A percentile compares a stretch with the other conserved stretches of the same genome.
phyloP scores from a whole-genome alignment of 1,284 basidiomycete genomes.

The Cryptococcus jaspeensis region DNA sequence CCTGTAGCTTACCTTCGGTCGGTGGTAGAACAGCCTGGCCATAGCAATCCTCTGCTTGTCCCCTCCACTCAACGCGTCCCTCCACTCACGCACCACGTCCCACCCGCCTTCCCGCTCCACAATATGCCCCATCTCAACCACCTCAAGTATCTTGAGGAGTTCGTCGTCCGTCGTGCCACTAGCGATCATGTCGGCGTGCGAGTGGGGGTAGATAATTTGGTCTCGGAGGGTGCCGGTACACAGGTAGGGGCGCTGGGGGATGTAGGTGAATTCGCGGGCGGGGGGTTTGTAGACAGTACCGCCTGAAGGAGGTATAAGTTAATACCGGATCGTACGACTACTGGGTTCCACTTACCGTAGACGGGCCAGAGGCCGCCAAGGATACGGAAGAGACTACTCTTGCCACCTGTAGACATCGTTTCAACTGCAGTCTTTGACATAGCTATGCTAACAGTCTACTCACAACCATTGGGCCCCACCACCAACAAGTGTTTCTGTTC shows the following conservation, averaged over 20 bases:
- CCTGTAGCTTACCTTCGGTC: slow-evolving; percentile 66
- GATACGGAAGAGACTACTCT: slow-evolving; percentile 89
- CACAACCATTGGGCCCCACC: slow-evolving; percentile 82
- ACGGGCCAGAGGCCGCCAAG: slow-evolving; percentile 96
- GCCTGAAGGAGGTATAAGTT: slow-evolving; percentile 50
- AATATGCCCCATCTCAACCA: slow-evolving; percentile 82
- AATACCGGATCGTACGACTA: neutral
- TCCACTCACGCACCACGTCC: slow-evolving; percentile 86
- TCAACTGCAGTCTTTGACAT: slow-evolving; percentile 50
- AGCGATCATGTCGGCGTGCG: slow-evolving; percentile 59
- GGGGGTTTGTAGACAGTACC: slow-evolving; percentile 91
- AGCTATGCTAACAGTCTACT: slow-evolving; percentile 2
- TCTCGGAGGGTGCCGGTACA: slow-evolving; percentile 90
- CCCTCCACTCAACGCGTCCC: slow-evolving; percentile 77
- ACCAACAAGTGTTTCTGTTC: slow-evolving; percentile 80
- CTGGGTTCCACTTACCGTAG: slow-evolving; percentile 60
- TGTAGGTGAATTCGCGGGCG: slow-evolving; percentile 85
- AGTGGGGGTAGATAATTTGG: slow-evolving; percentile 80
- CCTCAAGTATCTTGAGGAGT: slow-evolving; percentile 67
- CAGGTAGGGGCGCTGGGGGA: slow-evolving; percentile 93
- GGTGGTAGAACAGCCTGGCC: slow-evolving; percentile 94
- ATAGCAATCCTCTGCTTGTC: slow-evolving; percentile 81
- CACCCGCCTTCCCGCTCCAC: slow-evolving; percentile 97
- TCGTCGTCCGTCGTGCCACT: slow-evolving; percentile 74
- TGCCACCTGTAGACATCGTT: slow-evolving; percentile 61